phyloP scores from a whole-genome alignment of 768 basidiomycete species.

The Auricularia sp. region DNA sequence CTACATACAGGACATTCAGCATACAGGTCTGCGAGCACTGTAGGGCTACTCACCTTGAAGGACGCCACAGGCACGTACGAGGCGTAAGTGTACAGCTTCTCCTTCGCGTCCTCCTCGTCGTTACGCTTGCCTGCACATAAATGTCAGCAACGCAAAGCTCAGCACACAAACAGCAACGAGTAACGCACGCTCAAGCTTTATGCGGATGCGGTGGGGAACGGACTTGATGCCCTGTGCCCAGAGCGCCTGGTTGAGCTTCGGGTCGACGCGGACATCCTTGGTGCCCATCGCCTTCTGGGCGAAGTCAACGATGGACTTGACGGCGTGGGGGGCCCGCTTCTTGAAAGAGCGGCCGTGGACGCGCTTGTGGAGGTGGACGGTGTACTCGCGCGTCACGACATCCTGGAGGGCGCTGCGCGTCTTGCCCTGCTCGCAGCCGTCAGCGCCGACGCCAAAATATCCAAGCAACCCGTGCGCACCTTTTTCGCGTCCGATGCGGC shows the following conservation, averaged over 20 bases:
- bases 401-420: constrained; percentile 94
- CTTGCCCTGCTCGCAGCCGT: constrained; percentile 44
- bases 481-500: constrained; percentile 8
- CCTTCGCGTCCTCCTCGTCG: constrained; percentile 97
- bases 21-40: constrained; percentile 3
- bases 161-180: background rate
- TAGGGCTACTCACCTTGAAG: constrained; percentile 62
- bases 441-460: background rate
- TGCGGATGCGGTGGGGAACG: constrained; percentile 83
- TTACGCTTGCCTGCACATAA: constrained; percentile 76
- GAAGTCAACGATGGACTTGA: constrained; percentile 89
- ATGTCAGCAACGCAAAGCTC: constrained; percentile 9
- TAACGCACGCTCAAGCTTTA: constrained; percentile 86
- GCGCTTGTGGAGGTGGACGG: constrained; percentile 92
- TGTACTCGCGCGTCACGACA: constrained; percentile 98
- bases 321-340: constrained; percentile 92
- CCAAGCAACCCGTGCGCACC: background rate
- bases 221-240: constrained; percentile 93
- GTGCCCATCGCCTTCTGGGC: constrained; percentile 96
- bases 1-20: constrained; percentile 27
- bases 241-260: constrained; percentile 89
- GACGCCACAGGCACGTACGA: constrained; percentile 63
- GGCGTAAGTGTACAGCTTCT: constrained; percentile 92
- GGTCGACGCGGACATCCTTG: constrained; percentile 85
- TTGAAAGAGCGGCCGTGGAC: constrained; percentile 92